phyloP scores from a whole-genome alignment of 192 early-diverging fungal species.

The Coemansia sp. region DNA sequence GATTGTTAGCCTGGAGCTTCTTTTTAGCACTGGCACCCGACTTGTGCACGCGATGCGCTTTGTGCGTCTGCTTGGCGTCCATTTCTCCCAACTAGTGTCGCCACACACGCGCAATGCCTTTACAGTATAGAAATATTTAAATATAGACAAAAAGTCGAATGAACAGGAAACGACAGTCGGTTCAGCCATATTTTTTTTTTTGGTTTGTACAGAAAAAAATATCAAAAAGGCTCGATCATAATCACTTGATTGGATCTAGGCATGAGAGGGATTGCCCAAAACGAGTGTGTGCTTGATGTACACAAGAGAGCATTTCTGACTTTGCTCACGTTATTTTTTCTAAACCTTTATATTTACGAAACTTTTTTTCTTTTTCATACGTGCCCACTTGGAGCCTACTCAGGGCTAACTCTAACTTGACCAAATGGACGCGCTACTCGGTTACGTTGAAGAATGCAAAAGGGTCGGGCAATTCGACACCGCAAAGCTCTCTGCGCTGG shows the following conservation, averaged over 20 bases:
- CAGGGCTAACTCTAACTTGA: not conserved
- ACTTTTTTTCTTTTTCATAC: not conserved
- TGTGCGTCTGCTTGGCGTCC: constrained; percentile 69
- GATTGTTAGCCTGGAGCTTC: constrained; percentile 73
- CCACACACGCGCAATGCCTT: not conserved
- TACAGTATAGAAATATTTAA: not conserved
- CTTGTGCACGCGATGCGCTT: constrained; percentile 82
- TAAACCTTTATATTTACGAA: not conserved
- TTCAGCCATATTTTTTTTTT: not conserved
- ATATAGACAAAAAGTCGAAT: not conserved
- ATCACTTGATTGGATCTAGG: not conserved
- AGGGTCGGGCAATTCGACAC: not conserved
- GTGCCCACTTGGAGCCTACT: constrained; percentile 3
- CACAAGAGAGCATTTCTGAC: not conserved
- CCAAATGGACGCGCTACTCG: constrained; percentile 14
- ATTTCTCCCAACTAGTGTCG: constrained; percentile 31
- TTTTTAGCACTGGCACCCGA: constrained; percentile 86
- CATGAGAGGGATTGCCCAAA: not conserved
- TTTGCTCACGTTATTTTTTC: not conserved
- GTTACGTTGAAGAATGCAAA: not conserved
- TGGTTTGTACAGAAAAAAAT: not conserved
- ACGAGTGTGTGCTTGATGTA: not conserved
- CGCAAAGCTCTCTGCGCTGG: constrained; percentile 2
- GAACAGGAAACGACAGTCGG: not conserved
- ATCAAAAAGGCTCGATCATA: not conserved